Evolutionary conservation across 768 basidiomycete species (phyloP), one percentile per base, ranked within the genome.

Genomic region (Paxillus ammoniavirescens): DNA sequence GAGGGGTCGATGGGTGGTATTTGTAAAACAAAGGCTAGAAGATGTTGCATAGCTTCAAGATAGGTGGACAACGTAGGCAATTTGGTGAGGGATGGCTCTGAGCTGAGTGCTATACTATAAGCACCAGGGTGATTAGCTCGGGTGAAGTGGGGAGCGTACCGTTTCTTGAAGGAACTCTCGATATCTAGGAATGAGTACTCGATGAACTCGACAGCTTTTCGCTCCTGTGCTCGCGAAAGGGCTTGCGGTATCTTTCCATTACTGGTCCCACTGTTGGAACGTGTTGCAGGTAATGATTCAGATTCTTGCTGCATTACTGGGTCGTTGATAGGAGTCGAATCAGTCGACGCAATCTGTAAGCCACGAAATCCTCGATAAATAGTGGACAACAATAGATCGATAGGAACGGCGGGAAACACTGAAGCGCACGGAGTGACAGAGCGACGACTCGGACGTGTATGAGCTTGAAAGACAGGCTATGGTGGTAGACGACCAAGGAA

Each of bases 1-100:
- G 89, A 90, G 0, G 87, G 84, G 55, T 83, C 82, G 14, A 87
- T 66, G 12, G 90, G 89, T 0, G 89, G 90, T 46, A 91, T 87
- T 62, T 84, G 88, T 17, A 91, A 73, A 40, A 89, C 76, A 44
- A 92, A 63, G 0, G 79, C 75, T 10, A 91, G 70, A 17, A 91
- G 71, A 44, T 70, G 72, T 18, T 79, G 82, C 30, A 78, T 74
- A 3, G 82, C 79, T 26, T 75, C 74, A 30, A 92, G 78, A 59
- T 89, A 92, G 6, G 75, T 63, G 1, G 74, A 53, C 15, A 91
- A 73, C 0, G 86, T 87, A 35, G 80, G 78, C 2, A 88, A 72
- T 15, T 70, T 75, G 1, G 83, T 78, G 13, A 75, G 77, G 5
- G 72, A 69, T 9, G 72, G 64, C 18, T 70, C 64, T 46, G 57